Conservation (phyloP, 2,329 filamentous ascomycete genomes). For the Boeremia lycopersici region DNA sequence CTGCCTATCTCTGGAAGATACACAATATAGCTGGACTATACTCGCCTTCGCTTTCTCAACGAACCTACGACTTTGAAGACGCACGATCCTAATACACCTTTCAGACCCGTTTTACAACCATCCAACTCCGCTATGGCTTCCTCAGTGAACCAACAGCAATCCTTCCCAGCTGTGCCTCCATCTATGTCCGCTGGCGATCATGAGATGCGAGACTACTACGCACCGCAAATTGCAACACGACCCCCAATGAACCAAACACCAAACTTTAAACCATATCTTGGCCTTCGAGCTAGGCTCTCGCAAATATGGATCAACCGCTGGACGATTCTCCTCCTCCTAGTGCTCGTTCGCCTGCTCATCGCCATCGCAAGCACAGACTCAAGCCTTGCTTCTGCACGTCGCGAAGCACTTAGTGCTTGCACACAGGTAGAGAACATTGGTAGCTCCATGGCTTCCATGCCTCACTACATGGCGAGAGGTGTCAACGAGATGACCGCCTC, state of each 20-base stretch:
- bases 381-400: constrained; percentile 76
- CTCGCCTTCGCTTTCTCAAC: constrained; percentile 13
- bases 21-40: constrained; percentile 25
- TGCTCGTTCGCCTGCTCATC: constrained; percentile 81
- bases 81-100: constrained; percentile 38
- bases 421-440: constrained; percentile 91
- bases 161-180: constrained; percentile 61
- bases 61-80: constrained; percentile 5
- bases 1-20: constrained; percentile 42
- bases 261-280: constrained; percentile 87
- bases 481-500: constrained; percentile 84
- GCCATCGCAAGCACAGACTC: constrained; percentile 74
- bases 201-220: constrained; percentile 67
- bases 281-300: constrained; percentile 84
- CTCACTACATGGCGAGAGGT: constrained; percentile 87
- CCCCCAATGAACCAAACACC: constrained; percentile 67
- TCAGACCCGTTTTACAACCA: constrained; percentile 41
- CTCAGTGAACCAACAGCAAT: constrained; percentile 59
- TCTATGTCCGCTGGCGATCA: constrained; percentile 65
- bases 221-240: constrained; percentile 60
- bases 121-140: constrained; percentile 51
- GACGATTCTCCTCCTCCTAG: constrained; percentile 86
- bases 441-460: constrained; percentile 97
- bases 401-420: constrained; percentile 85
- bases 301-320: constrained; percentile 98